Evolutionary conservation across 202 grass and related monocot genomes (phyloP).

Genomic region (Brachypodium distachyon): DNA sequence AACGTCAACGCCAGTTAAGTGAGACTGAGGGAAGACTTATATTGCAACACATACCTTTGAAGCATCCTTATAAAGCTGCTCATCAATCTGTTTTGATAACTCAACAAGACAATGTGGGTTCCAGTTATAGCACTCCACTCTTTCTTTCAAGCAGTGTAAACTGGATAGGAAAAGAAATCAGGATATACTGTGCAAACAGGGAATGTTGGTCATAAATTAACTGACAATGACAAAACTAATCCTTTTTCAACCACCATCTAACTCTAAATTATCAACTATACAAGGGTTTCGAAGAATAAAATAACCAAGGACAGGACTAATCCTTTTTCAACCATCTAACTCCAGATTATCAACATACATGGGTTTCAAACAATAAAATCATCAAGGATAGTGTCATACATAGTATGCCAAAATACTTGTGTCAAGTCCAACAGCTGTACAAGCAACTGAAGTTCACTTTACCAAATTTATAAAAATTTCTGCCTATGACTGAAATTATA

Average conservation of each 20-base stretch:
- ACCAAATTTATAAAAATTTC: background rate
- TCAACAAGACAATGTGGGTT: background rate
- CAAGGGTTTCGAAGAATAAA: background rate
- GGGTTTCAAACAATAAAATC: background rate
- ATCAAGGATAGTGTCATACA: background rate
- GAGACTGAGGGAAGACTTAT: background rate
- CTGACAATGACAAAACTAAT: background rate
- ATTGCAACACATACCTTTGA: conserved; percentile 24
- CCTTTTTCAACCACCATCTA: background rate
- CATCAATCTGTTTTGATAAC: conserved; percentile 20
- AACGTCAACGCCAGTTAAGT: background rate
- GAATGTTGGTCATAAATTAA: background rate
- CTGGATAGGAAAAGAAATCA: conserved; percentile 26
- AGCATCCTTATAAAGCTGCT: conserved; percentile 3
- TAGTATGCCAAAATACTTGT: background rate
- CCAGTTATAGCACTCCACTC: background rate
- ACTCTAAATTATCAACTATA: background rate
- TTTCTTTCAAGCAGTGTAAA: conserved; percentile 18
- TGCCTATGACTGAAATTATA: background rate
- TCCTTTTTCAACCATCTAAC: background rate
- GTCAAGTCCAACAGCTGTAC: background rate
- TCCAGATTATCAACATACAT: background rate
- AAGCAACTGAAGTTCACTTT: background rate
- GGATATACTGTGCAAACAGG: background rate
- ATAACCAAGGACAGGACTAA: background rate